phyloP scores from a whole-genome alignment of 2,329 filamentous ascomycete species.

The Pseudocercospora crystallina region DNA sequence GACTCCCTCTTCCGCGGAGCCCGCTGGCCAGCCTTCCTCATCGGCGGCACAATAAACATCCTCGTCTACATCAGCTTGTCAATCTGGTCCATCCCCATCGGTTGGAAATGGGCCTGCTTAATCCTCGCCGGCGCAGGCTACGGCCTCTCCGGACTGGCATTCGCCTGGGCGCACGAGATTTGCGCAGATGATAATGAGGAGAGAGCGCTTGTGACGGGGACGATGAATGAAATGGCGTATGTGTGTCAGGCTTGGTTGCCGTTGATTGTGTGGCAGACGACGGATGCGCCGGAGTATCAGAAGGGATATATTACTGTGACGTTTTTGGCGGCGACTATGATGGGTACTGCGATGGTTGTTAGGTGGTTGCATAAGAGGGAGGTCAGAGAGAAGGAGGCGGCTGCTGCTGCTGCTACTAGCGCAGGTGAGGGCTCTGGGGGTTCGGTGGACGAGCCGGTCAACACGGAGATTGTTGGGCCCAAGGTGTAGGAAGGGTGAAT shows the following conservation, averaged over 20 bases:
- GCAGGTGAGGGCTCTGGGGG: too few species aligned
- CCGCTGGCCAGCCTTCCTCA: constrained; percentile 65
- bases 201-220: constrained; percentile 61
- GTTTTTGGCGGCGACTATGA: constrained; percentile 51
- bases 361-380: constrained; percentile 45
- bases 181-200: constrained; percentile 62
- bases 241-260: constrained; percentile 69
- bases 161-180: constrained; percentile 53
- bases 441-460: too few species aligned
- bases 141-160: constrained; percentile 50
- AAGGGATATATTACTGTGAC: constrained; percentile 62
- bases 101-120: constrained; percentile 65
- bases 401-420: too few species aligned
- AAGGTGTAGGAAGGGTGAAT: too few species aligned
- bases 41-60: constrained; percentile 50
- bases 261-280: constrained; percentile 63
- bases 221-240: constrained; percentile 69
- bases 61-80: constrained; percentile 44
- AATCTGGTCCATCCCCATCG: constrained; percentile 47
- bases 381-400: constrained; percentile 1
- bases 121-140: constrained; percentile 52
- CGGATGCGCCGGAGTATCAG: constrained; percentile 45
- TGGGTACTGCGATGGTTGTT: constrained; percentile 52
- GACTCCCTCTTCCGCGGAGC: constrained; percentile 60
- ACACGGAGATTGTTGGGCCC: too few species aligned